Evolutionary conservation across 768 basidiomycete genomes (phyloP).

Genomic region (Pholiota microspora): DNA sequence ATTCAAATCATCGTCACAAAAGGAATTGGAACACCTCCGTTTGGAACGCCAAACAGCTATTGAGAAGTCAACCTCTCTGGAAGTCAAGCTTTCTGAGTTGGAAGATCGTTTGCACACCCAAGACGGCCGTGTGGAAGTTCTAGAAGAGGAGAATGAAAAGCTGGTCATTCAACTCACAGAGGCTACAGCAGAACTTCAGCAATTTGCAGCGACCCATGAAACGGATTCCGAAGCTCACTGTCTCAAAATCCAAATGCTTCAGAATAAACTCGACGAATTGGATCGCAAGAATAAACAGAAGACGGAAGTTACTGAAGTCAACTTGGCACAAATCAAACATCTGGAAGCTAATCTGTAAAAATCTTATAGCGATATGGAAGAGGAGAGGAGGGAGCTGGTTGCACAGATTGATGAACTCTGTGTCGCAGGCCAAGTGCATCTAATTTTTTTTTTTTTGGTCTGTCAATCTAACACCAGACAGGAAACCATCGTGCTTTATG

Average conservation of each 20-base stretch:
- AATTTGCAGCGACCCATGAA: slow-evolving; percentile 7
- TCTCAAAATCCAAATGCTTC: slow-evolving; percentile 43
- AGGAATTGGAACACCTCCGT: slow-evolving; percentile 34
- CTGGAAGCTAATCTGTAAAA: slow-evolving; percentile 40
- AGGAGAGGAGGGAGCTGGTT: slow-evolving; percentile 67
- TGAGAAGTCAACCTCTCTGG: slow-evolving; percentile 10
- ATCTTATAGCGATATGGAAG: slow-evolving; percentile 30
- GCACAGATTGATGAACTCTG: slow-evolving; percentile 81
- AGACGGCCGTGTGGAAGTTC: slow-evolving; percentile 6
- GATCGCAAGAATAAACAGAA: slow-evolving; percentile 49
- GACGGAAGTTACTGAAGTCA: slow-evolving; percentile 48
- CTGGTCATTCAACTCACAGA: slow-evolving; percentile 15
- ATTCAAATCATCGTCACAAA: slow-evolving; percentile 41
- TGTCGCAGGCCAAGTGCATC: slow-evolving; percentile 83
- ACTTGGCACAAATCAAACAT: slow-evolving; percentile 58
- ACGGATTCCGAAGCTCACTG: slow-evolving; percentile 31
- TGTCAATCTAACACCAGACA: slow-evolving; percentile 24
- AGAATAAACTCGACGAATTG: slow-evolving; percentile 50
- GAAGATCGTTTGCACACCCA: slow-evolving; percentile 12
- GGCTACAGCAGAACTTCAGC: slow-evolving; percentile 8
- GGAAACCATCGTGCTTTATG: slow-evolving; percentile 95
- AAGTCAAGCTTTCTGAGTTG: slow-evolving; percentile 11
- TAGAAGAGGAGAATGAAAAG: slow-evolving; percentile 15
- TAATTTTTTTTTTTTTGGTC: no score
- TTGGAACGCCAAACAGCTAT: slow-evolving; percentile 44